Conservation (phyloP, 164 flowering plant species). For the Houttuynia cordata region DNA sequence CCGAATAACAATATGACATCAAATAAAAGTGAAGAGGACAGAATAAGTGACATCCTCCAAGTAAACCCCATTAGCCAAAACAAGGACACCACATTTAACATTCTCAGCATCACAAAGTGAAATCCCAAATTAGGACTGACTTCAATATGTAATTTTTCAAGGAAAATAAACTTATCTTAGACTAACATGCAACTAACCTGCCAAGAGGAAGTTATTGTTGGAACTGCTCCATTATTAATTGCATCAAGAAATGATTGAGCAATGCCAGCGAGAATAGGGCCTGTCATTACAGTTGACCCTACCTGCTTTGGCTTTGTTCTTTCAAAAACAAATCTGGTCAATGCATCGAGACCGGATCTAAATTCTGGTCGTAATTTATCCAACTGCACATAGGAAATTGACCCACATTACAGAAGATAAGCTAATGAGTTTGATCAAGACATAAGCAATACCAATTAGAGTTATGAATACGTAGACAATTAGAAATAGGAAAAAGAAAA, state of each 20-base stretch:
- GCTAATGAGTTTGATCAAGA: too few species aligned
- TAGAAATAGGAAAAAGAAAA: too few species aligned
- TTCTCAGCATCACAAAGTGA: too few species aligned
- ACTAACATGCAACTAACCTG: conserved; percentile 44
- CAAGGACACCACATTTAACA: too few species aligned
- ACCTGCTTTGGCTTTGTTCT: conserved; percentile 96
- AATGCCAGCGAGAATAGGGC: conserved; percentile 84
- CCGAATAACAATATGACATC: too few species aligned
- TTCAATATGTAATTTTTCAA: too few species aligned
- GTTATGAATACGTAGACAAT: too few species aligned
- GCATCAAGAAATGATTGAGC: conserved; percentile 91
- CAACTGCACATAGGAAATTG: conserved; percentile 37
- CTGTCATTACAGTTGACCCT: conserved; percentile 88
- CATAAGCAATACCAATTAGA: too few species aligned
- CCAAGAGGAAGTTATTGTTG: conserved; percentile 97
- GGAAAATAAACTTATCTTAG: background rate
- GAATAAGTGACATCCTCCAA: too few species aligned
- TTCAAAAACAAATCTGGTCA: conserved; percentile 92
- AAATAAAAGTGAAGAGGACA: too few species aligned
- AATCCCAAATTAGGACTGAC: too few species aligned
- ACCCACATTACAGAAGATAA: background rate
- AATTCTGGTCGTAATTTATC: conserved; percentile 87
- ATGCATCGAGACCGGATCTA: conserved; percentile 80
- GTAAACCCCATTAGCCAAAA: too few species aligned
- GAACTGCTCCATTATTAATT: conserved; percentile 94